A percentile compares a stretch with the other conserved stretches of the same genome.
These are phyloP conservation scores for Tylopilus subfusipes DNA, from an alignment of 768 basidiomycete species.

Conservation along the genomic window DNA sequence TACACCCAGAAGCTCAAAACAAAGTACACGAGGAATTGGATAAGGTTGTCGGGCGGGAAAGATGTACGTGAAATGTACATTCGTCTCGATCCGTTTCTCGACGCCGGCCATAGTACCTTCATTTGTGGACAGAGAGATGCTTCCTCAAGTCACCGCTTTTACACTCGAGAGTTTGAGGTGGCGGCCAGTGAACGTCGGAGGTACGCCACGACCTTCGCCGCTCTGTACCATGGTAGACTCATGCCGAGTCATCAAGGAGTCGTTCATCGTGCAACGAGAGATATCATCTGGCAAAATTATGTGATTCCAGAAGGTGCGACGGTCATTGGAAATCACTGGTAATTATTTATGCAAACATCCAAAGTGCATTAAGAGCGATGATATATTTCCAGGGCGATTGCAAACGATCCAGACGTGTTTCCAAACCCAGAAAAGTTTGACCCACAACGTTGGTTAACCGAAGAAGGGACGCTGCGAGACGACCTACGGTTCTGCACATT, in stretches of 20 bases:
- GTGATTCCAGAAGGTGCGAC: conserved; percentile 7
- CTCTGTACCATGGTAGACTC: background rate
- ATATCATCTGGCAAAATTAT: conserved; percentile 4
- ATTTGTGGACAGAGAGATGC: background rate
- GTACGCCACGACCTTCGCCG: background rate
- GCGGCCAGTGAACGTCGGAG: conserved; percentile 1
- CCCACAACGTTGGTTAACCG: conserved; percentile 3
- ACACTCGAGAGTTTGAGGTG: conserved; percentile 1
- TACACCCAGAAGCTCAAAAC: conserved; percentile 4
- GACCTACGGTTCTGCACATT: conserved; percentile 5
- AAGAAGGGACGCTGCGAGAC: background rate
- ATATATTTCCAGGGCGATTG: conserved; percentile 2
- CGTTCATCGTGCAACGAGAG: conserved; percentile 4
- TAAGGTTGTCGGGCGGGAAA: conserved; percentile 2
- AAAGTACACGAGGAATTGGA: conserved; percentile 8
- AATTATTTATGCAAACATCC: background rate
- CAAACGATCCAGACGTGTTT: conserved; percentile 4
- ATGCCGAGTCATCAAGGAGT: background rate
- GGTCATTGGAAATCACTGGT: conserved; percentile 4
- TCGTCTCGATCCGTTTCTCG: background rate
- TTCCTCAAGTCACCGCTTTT: conserved; percentile 6
- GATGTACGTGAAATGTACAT: background rate
- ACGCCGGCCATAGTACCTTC: background rate
- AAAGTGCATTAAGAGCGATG: background rate
- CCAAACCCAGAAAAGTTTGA: conserved; percentile 6